A percentile compares a stretch with the other conserved stretches of the same genome.
Evolutionary conservation across 78 protist genomes (phyloP).

Genomic region (Dictyostelium firmibasis): DNA sequence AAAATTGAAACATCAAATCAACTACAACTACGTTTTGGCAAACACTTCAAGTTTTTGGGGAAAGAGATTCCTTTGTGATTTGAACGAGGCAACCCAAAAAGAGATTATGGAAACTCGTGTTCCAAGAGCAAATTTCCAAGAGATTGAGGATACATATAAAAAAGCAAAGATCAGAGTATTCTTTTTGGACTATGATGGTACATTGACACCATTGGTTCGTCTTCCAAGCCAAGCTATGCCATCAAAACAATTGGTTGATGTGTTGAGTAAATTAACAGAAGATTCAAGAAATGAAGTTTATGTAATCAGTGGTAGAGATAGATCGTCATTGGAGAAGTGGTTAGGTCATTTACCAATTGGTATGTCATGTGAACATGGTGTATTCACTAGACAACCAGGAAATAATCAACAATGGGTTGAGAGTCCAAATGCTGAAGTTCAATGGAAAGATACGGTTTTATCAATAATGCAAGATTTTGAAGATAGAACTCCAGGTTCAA

Average conservation of each 20-base stretch:
- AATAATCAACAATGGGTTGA: constrained; percentile 53
- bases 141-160: not conserved
- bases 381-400: constrained; percentile 37
- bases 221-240: constrained; percentile 78
- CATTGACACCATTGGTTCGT: constrained; percentile 77
- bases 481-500: constrained; percentile 88
- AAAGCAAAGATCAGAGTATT: not conserved
- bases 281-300: constrained; percentile 40
- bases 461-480: constrained; percentile 63
- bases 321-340: constrained; percentile 59
- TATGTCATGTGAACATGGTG: constrained; percentile 80
- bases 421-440: not conserved
- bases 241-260: constrained; percentile 29
- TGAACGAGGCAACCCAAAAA: not conserved
- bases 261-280: not conserved
- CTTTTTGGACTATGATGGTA: constrained; percentile 86
- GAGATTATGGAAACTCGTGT: not conserved
- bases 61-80: constrained; percentile 21
- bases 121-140: not conserved
- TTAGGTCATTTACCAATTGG: constrained; percentile 67
- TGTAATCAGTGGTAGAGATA: constrained; percentile 78
- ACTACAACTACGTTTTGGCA: constrained; percentile 60
- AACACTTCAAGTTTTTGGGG: constrained; percentile 58
- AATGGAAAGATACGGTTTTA: constrained; percentile 73
- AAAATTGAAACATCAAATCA: constrained; percentile 23